Base-by-base conservation (phyloP, 2,329 filamentous ascomycete genomes). In the Dactylellina sp. region DNA sequence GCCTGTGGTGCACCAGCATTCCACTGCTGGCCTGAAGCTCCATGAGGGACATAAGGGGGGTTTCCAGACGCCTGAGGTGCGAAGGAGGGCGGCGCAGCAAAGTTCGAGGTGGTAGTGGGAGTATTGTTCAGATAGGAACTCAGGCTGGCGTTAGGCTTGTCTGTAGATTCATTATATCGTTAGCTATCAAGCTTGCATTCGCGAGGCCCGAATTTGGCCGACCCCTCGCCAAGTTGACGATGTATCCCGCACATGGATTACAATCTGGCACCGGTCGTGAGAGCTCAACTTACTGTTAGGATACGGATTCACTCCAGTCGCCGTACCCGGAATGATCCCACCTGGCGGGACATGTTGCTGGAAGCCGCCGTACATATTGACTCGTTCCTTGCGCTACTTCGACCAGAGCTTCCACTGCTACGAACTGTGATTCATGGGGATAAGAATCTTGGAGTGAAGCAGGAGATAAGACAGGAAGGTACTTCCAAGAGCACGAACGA, bases 321-420 rank as follows among this genome's bases (percentile, higher is more conserved):
- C 70, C 11, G 70, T 74, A 24, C 70, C 70, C 42, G 70, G 70
- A 46, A 74, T 61, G 25, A 74, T 74, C 39, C 70, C 70, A 18
- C 70, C 70, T 35, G 70, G 70, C 42, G 70, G 70, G 39, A 62
- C 63, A 56, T 65, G 59, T 25, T 63, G 59, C 39, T 72, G 68
- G 68, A 72, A 72, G 68, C 68, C 68, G 46, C 68, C 60, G 53
- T 72, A 72, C 68, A 72, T 72, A 7, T 64, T 61, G 64, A 61
- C 32, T 24, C 16, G 32, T 50, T 61, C 42, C 57, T 50, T 47
- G 63, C 32, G 46, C 65, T 71, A 50, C 35, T 71, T n/a, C 59
- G 46, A 52, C 52, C 59, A 24, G 59, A 60, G 32, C 47, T 56
- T 53, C 57, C 16, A 44, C 16, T 25, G 28, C 32, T 50, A 47